Base-by-base conservation (phyloP, 768 basidiomycete species). In the Mycena vitilis region DNA sequence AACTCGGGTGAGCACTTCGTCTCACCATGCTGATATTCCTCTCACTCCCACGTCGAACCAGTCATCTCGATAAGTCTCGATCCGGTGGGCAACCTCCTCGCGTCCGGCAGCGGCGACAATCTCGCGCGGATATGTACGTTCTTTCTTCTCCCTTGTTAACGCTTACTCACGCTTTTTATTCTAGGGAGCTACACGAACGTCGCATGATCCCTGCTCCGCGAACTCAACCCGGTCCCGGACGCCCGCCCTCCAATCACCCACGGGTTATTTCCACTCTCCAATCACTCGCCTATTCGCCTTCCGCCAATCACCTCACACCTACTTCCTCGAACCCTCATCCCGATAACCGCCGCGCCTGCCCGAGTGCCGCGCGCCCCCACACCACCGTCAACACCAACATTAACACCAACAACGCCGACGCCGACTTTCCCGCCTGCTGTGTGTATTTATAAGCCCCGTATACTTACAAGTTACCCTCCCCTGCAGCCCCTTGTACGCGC, bases 61-160 rank as follows among this genome's bases (percentile, higher is more conserved):
- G 85, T 87, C 11, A 87, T 87, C 42, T 85, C 83, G 42, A 82
- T 86, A 60, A 85, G 86, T 68, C 71, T 87, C 54, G 84, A 81
- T 69, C 83, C 84, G 5, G 79, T 81, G 15, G 83, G 82, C 36
- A 84, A 81, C 65, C 76, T 83, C 10, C 75, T 87, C 51, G 86
- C 86, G 15, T 86, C 86, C 11, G 87, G 86, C 1, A 85, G 85
- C 69, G 87, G 87, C 16, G 87, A 88, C 71, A 85, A 83, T 79
- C 81, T 83, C 63, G 86, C 86, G 15, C 80, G 85, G 71, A 86
- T 88, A 80, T 88, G 87, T 87, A 60, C 62, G 85, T 82, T 7
- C 11, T 18, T 15, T 15, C 3, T 18, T 7, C 13, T 22, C 23
- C 3, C 45, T 8, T 10, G 42, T 52, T 40, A 48, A 34, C 15